Conservation (phyloP, 2,329 filamentous ascomycete genomes). For the Teratosphaeria destructans region DNA sequence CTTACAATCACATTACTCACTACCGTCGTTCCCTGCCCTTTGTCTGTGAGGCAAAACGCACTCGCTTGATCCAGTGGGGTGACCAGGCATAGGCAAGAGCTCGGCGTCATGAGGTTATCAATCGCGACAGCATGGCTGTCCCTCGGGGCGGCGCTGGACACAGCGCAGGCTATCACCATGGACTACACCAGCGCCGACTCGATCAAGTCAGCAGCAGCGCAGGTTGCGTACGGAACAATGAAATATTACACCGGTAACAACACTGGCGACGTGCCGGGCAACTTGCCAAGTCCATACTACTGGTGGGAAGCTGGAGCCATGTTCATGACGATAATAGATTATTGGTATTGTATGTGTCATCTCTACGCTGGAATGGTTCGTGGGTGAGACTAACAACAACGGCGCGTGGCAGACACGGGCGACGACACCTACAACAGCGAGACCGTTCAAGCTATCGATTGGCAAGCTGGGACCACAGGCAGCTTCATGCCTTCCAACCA, state of each 20-base stretch:
- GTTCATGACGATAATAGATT: conserved; percentile 60
- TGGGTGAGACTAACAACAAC: background rate
- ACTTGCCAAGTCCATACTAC: conserved; percentile 56
- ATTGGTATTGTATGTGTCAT: conserved; percentile 43
- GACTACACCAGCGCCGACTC: conserved; percentile 25
- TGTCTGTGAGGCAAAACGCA: background rate
- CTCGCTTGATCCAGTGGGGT: background rate
- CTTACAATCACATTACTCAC: background rate
- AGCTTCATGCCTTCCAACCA: conserved; percentile 31
- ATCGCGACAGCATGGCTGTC: background rate
- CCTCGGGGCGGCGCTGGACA: background rate
- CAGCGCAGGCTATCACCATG: conserved; percentile 4
- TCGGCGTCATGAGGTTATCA: background rate
- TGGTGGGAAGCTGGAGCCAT: conserved; percentile 59
- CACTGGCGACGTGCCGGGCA: conserved; percentile 40
- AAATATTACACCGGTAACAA: conserved; percentile 43
- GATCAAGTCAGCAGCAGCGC: conserved; percentile 33
- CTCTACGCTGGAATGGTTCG: background rate
- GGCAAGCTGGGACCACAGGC: conserved; percentile 7
- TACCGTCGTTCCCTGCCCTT: background rate
- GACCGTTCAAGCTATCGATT: conserved; percentile 8
- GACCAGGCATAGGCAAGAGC: background rate
- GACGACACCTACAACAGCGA: conserved; percentile 9
- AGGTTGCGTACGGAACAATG: conserved; percentile 36
- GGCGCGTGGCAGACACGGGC: conserved; percentile 8